phyloP scores from a whole-genome alignment of 2,329 filamentous ascomycete species.

The Aureobasidium sp. region DNA sequence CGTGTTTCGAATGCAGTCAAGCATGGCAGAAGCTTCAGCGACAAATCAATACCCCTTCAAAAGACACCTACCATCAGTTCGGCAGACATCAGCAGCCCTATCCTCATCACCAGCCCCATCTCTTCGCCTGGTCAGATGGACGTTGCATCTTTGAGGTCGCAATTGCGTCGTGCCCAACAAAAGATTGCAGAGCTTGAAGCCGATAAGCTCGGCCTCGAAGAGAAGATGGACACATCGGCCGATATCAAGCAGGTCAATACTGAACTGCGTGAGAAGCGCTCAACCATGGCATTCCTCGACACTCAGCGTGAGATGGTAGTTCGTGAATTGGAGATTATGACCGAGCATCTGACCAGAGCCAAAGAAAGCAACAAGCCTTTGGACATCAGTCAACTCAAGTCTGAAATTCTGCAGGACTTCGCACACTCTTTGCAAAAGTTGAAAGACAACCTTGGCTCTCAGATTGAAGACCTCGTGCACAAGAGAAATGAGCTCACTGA shows the following conservation, averaged over 20 bases:
- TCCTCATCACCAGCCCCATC: constrained; percentile 65
- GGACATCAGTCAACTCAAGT: constrained; percentile 65
- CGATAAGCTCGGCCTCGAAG: constrained; percentile 56
- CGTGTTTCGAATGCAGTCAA: constrained; percentile 90
- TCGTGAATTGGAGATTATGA: constrained; percentile 80
- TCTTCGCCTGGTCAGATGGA: constrained; percentile 45
- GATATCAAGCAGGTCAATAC: constrained; percentile 73
- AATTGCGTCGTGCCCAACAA: constrained; percentile 74
- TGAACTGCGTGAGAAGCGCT: constrained; percentile 84
- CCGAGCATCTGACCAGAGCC: constrained; percentile 77
- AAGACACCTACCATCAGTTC: constrained; percentile 15
- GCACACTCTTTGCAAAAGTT: constrained; percentile 57
- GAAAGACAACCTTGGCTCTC: constrained; percentile 67
- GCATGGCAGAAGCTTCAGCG: constrained; percentile 83
- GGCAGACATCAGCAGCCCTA: constrained; percentile 24
- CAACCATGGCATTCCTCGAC: constrained; percentile 89
- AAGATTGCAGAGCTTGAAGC: constrained; percentile 78
- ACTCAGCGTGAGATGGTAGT: constrained; percentile 95
- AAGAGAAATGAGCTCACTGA: constrained; percentile 78
- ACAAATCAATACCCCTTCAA: constrained; percentile 28
- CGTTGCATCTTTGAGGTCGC: constrained; percentile 50
- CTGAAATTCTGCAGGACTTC: constrained; percentile 55
- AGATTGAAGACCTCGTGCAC: constrained; percentile 84
- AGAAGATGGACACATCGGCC: constrained; percentile 49
- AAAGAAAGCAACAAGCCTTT: constrained; percentile 76